Evolutionary conservation across 2,329 filamentous ascomycete species (phyloP).

Genomic region (Penicillium palitans): DNA sequence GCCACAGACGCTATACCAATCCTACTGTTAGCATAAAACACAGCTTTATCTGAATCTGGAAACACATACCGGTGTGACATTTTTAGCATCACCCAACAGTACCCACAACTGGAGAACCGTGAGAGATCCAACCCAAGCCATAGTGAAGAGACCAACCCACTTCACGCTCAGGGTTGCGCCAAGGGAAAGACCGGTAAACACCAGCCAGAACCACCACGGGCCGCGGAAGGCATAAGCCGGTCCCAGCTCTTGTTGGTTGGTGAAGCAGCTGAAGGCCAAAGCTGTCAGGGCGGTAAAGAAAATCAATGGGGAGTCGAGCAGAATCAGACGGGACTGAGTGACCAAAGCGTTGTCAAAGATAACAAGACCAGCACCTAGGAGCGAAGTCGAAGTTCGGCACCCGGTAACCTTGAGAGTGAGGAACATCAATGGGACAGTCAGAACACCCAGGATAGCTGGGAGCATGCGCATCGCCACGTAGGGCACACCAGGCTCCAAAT

Average conservation of each 20-base stretch:
- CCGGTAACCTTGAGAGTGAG: slow-evolving; percentile 87
- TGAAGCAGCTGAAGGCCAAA: slow-evolving; percentile 87
- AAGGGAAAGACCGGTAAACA: slow-evolving; percentile 78
- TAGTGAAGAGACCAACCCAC: slow-evolving; percentile 98
- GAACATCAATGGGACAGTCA: slow-evolving; percentile 90
- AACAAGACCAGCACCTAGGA: slow-evolving; percentile 79
- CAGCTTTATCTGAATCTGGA: not conserved
- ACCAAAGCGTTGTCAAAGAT: slow-evolving; percentile 96
- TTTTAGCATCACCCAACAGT: slow-evolving; percentile 82
- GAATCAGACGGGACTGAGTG: slow-evolving; percentile 91
- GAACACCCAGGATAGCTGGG: slow-evolving; percentile 82
- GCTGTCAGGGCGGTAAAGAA: slow-evolving; percentile 91
- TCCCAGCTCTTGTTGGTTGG: slow-evolving; percentile 93
- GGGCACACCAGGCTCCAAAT: slow-evolving; percentile 87
- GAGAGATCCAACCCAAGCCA: slow-evolving; percentile 92
- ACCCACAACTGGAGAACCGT: slow-evolving; percentile 94
- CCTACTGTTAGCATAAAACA: slow-evolving; percentile 24
- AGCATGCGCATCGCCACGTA: slow-evolving; percentile 97
- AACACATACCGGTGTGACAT: slow-evolving; percentile 69
- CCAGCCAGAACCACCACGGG: slow-evolving; percentile 98
- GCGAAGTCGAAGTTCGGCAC: slow-evolving; percentile 81
- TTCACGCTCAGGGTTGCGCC: slow-evolving; percentile 94
- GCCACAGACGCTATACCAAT: slow-evolving; percentile 65
- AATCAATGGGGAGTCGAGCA: slow-evolving; percentile 92
- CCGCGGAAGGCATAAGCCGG: slow-evolving; percentile 82